A percentile compares a stretch with the other conserved stretches of the same genome.
These are phyloP conservation scores for Triticum dicoccoides DNA, from an alignment of 176 grass and related monocot species.

Conservation along the genomic window DNA sequence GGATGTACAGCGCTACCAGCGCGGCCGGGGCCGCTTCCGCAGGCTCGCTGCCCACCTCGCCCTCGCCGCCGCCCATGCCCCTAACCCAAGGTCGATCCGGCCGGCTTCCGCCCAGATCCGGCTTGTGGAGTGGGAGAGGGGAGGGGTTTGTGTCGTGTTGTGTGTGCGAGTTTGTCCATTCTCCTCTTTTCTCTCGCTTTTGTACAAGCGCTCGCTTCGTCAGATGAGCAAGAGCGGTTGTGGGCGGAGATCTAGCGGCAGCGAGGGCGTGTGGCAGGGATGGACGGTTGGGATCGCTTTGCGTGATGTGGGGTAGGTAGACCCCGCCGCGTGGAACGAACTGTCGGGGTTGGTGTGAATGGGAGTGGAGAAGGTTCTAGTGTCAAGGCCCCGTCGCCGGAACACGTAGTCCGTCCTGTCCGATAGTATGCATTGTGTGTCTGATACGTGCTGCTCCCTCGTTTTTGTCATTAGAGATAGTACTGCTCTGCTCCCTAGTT, in stretches of 20 bases:
- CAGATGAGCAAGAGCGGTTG: conserved; percentile 21
- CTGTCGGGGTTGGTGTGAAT: background rate
- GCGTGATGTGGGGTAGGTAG: background rate
- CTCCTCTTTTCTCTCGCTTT: background rate
- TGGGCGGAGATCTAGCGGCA: background rate
- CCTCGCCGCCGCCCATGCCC: conserved; percentile 43
- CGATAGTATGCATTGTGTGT: no score
- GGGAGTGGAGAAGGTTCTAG: background rate
- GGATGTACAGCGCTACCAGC: conserved; percentile 44
- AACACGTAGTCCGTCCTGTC: background rate
- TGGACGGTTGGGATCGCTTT: conserved; percentile 13
- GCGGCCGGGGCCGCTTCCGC: background rate
- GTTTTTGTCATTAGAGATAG: no score
- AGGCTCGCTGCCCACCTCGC: background rate
- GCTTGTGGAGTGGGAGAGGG: background rate
- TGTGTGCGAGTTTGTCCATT: background rate
- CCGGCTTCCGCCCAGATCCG: conserved; percentile 5
- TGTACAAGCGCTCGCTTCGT: background rate
- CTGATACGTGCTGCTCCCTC: no score
- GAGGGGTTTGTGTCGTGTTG: background rate
- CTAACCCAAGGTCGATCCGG: conserved; percentile 22
- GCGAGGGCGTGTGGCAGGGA: background rate
- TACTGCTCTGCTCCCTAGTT: no score
- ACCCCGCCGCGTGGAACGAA: background rate
- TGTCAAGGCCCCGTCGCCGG: background rate